Percentiles rank a stretch among this genome's conserved stretches.
These are phyloP conservation scores for Fonsecaea multimorphosa DNA, from an alignment of 2,329 filamentous ascomycete genomes.

Conservation along the genomic window DNA sequence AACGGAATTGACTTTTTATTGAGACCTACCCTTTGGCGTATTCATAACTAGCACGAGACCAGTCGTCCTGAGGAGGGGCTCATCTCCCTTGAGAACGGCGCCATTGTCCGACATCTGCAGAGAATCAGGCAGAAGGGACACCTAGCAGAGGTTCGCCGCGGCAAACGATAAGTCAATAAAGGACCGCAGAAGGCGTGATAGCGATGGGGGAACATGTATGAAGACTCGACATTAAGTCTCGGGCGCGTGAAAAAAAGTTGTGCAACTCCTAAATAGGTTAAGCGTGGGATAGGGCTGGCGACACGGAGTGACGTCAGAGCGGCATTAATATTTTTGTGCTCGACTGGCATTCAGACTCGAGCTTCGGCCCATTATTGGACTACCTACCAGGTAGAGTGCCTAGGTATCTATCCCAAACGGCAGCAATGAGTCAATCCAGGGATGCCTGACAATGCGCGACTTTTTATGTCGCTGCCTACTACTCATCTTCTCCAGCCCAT, in stretches of 20 bases:
- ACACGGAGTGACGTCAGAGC: neutral
- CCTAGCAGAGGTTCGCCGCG: neutral
- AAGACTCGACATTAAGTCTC: neutral
- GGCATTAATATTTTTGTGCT: neutral
- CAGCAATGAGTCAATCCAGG: neutral
- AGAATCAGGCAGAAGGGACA: neutral
- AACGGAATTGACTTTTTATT: neutral
- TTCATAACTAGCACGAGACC: conserved; percentile 39
- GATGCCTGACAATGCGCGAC: neutral
- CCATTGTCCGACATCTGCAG: conserved; percentile 31
- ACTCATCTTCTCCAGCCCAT: neutral
- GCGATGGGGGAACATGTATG: neutral
- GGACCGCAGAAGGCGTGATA: neutral
- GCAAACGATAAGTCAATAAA: neutral
- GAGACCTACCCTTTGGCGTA: conserved; percentile 39
- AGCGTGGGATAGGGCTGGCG: neutral
- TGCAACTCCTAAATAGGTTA: neutral
- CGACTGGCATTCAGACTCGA: neutral
- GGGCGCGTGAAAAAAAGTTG: neutral
- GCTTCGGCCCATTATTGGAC: neutral
- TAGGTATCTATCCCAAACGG: neutral
- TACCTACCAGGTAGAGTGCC: too few species aligned
- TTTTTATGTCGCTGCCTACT: neutral
- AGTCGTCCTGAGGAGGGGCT: conserved; percentile 30
- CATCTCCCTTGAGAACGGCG: conserved; percentile 23